Conservation (phyloP, 1,139 yeast species). For the Candida buenavistaensis region DNA sequence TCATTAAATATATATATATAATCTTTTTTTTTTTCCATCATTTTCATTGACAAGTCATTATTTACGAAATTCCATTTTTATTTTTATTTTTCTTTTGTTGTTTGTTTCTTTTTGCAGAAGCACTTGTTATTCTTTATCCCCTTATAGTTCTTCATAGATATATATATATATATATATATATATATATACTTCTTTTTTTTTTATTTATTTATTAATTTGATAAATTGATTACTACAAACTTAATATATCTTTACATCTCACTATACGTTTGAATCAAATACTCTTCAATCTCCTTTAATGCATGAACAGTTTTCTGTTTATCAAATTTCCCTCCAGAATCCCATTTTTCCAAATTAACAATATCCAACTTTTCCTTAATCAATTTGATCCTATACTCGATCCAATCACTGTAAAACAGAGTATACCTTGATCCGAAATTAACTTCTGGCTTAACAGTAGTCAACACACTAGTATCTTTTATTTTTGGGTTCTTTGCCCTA, state of each 20-base stretch:
- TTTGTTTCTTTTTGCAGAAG: not conserved
- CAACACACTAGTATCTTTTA: conserved; percentile 30
- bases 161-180: too few relatives aligned
- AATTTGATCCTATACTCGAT: conserved; percentile 41
- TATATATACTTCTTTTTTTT: too few relatives aligned
- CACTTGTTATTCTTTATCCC: too few relatives aligned
- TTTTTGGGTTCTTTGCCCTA: conserved; percentile 30
- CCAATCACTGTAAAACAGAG: conserved; percentile 40
- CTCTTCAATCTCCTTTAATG: conserved; percentile 37
- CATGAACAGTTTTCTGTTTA: conserved; percentile 36
- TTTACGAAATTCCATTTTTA: not conserved
- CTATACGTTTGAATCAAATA: conserved; percentile 43
- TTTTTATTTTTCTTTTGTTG: too few relatives aligned
- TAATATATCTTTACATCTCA: conserved; percentile 44
- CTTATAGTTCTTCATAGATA: too few relatives aligned
- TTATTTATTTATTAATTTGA: too few relatives aligned
- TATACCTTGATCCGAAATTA: conserved; percentile 33
- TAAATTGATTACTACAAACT: too few relatives aligned
- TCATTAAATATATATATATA: conserved; percentile 21
- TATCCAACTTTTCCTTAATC: conserved; percentile 34
- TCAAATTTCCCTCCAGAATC: conserved; percentile 30
- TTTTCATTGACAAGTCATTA: not conserved
- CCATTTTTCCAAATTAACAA: conserved; percentile 24
- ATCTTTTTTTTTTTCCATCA: not conserved
- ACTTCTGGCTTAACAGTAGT: conserved; percentile 41